Conservation (phyloP, 257 asterid genomes). For the Gentiana straminea region DNA sequence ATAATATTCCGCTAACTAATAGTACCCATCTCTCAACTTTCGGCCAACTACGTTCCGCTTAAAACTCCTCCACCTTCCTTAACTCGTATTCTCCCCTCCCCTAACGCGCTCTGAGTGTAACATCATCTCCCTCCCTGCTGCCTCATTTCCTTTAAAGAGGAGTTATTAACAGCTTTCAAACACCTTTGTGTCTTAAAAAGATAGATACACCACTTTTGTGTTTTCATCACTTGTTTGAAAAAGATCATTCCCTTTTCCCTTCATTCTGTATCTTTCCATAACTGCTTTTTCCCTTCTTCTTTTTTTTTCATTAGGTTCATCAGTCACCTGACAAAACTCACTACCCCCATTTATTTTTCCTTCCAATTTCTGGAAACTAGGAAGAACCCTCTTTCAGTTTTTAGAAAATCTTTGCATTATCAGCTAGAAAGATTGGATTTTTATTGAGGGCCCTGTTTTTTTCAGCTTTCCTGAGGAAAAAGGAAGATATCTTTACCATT, state of each 20-base stretch:
- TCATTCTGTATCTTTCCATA: neutral
- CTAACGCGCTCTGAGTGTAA: too few species aligned
- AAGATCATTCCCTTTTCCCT: neutral
- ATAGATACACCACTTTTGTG: neutral
- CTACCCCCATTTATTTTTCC: neutral
- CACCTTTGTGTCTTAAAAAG: too few species aligned
- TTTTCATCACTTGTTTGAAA: neutral
- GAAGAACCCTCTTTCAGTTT: neutral
- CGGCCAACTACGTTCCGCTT: too few species aligned
- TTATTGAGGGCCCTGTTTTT: neutral
- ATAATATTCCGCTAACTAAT: too few species aligned
- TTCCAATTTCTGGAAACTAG: neutral
- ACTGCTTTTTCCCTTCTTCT: neutral
- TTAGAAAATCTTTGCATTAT: neutral
- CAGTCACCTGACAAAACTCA: neutral
- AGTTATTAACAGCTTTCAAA: too few species aligned
- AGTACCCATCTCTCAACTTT: too few species aligned
- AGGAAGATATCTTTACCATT: too few species aligned
- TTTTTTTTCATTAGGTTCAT: neutral
- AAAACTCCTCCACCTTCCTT: too few species aligned
- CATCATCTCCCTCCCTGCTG: too few species aligned
- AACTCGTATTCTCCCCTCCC: too few species aligned
- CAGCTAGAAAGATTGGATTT: slow-evolving; percentile 1
- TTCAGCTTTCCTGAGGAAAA: neutral
- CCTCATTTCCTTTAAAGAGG: too few species aligned